Evolutionary conservation across 352 stramenopile species (phyloP).

Genomic region (Globisporangium nunn): DNA sequence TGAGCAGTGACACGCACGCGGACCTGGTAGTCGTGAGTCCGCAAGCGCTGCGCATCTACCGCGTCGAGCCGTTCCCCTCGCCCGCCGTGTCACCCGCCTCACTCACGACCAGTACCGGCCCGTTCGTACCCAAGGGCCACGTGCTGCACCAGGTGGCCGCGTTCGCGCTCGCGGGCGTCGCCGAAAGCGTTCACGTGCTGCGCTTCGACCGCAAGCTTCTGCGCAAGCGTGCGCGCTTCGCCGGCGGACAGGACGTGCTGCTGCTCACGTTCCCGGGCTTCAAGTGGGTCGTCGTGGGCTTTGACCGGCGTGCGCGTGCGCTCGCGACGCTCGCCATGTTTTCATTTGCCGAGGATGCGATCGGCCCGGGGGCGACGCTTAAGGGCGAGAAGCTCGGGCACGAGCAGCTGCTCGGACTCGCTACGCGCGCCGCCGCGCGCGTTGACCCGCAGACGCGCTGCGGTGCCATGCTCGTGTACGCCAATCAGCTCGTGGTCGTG

Average conservation of each 20-base stretch:
- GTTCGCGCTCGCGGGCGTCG: constrained; percentile 68
- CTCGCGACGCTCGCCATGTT: constrained; percentile 75
- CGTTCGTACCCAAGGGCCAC: constrained; percentile 37
- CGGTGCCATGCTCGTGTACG: constrained; percentile 78
- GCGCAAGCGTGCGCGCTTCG: constrained; percentile 66
- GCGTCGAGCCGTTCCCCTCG: constrained; percentile 52
- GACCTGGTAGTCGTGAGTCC: constrained; percentile 73
- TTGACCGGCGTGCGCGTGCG: constrained; percentile 35
- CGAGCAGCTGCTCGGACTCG: constrained; percentile 66
- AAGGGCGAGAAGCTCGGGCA: constrained; percentile 75
- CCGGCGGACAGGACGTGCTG: constrained; percentile 65
- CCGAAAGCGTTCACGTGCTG: constrained; percentile 65
- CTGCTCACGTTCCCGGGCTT: constrained; percentile 65
- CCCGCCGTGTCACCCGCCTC: too few relatives aligned
- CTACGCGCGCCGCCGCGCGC: constrained; percentile 33
- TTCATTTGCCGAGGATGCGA: constrained; percentile 73
- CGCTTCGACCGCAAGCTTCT: constrained; percentile 55
- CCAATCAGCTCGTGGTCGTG: constrained; percentile 75
- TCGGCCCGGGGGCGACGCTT: constrained; percentile 70
- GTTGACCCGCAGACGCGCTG: constrained; percentile 76
- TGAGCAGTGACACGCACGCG: constrained; percentile 56
- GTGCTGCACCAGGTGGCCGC: constrained; percentile 65
- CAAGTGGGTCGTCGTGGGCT: constrained; percentile 82
- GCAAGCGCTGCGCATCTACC: constrained; percentile 74
- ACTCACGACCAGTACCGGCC: too few relatives aligned